Evolutionary conservation across 1,284 basidiomycete species (phyloP).

Genomic region (Puccinia triticina): DNA sequence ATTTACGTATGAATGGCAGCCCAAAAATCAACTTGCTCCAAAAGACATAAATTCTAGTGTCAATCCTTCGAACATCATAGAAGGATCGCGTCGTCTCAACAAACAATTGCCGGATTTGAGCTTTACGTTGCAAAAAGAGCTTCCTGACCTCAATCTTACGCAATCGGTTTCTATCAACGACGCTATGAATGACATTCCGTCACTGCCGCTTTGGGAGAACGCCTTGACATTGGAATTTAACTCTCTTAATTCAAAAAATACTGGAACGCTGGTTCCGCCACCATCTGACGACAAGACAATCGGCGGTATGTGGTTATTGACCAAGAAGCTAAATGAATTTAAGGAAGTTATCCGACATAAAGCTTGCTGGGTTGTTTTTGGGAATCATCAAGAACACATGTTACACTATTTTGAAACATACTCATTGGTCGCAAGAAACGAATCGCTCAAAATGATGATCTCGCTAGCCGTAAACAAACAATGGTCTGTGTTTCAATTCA

Average conservation of each 20-base stretch:
- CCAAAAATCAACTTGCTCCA: background rate
- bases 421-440: background rate
- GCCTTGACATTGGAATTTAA: background rate
- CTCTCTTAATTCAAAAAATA: background rate
- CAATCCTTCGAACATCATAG: background rate
- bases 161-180: background rate
- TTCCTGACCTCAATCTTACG: background rate
- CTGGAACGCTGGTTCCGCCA: background rate
- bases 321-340: constrained; percentile 27
- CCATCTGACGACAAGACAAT: constrained; percentile 10
- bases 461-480: background rate
- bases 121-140: background rate
- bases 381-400: constrained; percentile 34
- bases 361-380: constrained; percentile 31
- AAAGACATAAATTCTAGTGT: background rate
- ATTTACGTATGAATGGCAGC: background rate
- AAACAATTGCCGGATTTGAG: background rate
- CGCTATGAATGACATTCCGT: background rate
- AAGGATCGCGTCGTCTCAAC: background rate
- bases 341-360: background rate
- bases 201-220: background rate
- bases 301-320: too few relatives aligned
- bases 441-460: constrained; percentile 16
- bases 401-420: too few relatives aligned
- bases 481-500: constrained; percentile 15